These are phyloP conservation scores for Lecanicillium sp. DNA, from an alignment of 2,329 filamentous ascomycete species.

Conservation along the genomic window DNA sequence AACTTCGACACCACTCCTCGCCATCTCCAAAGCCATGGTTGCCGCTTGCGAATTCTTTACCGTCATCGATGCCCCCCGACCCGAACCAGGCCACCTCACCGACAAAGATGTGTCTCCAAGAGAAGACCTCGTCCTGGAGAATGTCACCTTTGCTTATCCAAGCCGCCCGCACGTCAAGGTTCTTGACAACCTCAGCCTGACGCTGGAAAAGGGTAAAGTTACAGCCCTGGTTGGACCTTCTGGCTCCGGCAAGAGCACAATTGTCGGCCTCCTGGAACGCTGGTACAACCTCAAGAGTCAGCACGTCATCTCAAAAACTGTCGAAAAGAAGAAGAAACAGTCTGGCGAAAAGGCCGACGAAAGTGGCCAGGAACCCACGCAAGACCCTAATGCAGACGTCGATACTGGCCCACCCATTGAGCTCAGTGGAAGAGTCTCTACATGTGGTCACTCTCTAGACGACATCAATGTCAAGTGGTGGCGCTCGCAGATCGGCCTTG, in stretches of 20 bases:
- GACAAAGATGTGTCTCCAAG: slow-evolving; percentile 32
- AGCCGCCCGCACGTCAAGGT: slow-evolving; percentile 58
- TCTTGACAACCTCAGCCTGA: slow-evolving; percentile 52
- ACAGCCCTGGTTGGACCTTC: slow-evolving; percentile 70
- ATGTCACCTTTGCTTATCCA: slow-evolving; percentile 69
- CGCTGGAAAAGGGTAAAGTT: slow-evolving; percentile 57
- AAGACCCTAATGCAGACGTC: slow-evolving; percentile 23
- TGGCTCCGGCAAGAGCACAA: slow-evolving; percentile 68
- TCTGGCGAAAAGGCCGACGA: slow-evolving; percentile 23
- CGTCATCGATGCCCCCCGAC: slow-evolving; percentile 44
- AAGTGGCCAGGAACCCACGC: slow-evolving; percentile 25
- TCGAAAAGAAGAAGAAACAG: slow-evolving; percentile 29
- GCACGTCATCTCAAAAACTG: too few species aligned
- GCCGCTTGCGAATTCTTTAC: slow-evolving; percentile 53
- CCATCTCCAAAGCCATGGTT: slow-evolving; percentile 50
- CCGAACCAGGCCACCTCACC: slow-evolving; percentile 29
- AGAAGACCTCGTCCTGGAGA: slow-evolving; percentile 44
- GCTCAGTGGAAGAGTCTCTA: slow-evolving; percentile 41
- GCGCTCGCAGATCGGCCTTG: slow-evolving; percentile 57
- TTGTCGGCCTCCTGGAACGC: slow-evolving; percentile 63
- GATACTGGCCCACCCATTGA: slow-evolving; percentile 38
- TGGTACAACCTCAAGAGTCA: too few species aligned
- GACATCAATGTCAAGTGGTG: slow-evolving; percentile 58
- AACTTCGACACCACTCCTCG: slow-evolving; percentile 53
- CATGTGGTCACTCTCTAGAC: slow-evolving; percentile 47